A percentile compares a stretch with the other conserved stretches of the same genome.
Evolutionary conservation across 495 filamentous ascomycete genomes (phyloP).

Genomic region (Symbiotaphrina buchneri): DNA sequence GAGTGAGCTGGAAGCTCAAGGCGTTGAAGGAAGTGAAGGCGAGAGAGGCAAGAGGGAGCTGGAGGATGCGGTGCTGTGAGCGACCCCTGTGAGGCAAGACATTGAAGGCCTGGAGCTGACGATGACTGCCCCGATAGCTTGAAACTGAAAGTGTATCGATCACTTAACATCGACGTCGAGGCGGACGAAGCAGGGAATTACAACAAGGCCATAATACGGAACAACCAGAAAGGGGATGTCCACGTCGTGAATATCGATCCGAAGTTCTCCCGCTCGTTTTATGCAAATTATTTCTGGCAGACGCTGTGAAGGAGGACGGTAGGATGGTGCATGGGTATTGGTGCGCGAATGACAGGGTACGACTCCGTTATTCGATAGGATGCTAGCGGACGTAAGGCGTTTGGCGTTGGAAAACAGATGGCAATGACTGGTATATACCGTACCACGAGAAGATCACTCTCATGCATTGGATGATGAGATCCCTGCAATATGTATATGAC

Average conservation of each 20-base stretch:
- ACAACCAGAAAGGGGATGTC: constrained; percentile 72
- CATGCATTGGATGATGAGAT: too few species aligned
- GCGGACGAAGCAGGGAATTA: constrained; percentile 63
- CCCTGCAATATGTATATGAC: too few species aligned
- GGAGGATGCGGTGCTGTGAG: constrained; percentile 6
- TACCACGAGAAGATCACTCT: too few species aligned
- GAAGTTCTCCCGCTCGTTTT: constrained; percentile 79
- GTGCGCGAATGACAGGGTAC: too few species aligned
- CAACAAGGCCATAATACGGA: constrained; percentile 67
- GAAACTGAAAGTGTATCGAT: constrained; percentile 77
- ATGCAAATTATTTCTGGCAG: constrained; percentile 91
- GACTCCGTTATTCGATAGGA: too few species aligned
- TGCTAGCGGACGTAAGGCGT: too few species aligned
- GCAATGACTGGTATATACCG: too few species aligned
- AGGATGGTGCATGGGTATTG: too few species aligned
- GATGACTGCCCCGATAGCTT: constrained; percentile 21
- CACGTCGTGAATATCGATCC: constrained; percentile 87
- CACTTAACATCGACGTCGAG: constrained; percentile 76
- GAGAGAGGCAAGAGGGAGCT: constrained; percentile 33
- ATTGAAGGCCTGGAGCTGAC: neutral
- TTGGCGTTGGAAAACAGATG: too few species aligned
- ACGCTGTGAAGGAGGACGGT: constrained; percentile 38
- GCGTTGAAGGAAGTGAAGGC: constrained; percentile 33
- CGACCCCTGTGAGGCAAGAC: neutral
- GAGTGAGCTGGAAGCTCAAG: constrained; percentile 69